Evolutionary conservation across 1,284 basidiomycete genomes (phyloP).

Genomic region (Tilletia horrida): DNA sequence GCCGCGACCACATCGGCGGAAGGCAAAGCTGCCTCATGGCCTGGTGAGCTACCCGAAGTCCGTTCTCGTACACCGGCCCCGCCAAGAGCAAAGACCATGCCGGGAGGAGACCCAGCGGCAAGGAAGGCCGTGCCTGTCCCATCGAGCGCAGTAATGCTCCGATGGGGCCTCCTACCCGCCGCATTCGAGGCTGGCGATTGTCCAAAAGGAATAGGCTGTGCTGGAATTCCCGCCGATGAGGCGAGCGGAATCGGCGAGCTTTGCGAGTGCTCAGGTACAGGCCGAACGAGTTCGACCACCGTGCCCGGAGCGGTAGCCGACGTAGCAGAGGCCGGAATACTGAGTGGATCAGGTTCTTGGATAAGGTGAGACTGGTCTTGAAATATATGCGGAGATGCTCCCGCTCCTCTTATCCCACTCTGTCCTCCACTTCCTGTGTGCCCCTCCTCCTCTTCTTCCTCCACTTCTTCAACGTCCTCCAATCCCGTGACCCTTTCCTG

Average conservation of each 20-base stretch:
- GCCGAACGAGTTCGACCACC: neutral
- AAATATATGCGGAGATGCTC: no score
- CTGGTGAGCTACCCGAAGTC: no score
- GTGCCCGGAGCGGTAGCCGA: neutral
- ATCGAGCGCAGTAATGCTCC: slow-evolving; percentile 8
- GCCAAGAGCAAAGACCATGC: slow-evolving; percentile 6
- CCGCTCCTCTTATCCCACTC: no score
- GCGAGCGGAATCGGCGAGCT: neutral
- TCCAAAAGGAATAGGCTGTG: neutral
- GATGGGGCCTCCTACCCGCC: neutral
- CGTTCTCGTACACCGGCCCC: neutral
- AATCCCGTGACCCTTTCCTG: neutral
- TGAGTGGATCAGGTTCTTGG: slow-evolving; percentile 4
- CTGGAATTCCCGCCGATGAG: neutral
- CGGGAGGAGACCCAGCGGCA: neutral
- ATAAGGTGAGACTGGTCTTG: neutral
- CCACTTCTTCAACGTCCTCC: neutral
- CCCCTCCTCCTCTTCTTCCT: slow-evolving; percentile 5
- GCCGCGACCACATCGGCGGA: no score
- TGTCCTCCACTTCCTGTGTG: no score
- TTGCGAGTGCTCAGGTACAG: slow-evolving; percentile 1
- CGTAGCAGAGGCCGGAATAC: neutral
- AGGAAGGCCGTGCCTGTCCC: slow-evolving; percentile 2
- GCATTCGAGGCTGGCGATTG: neutral
- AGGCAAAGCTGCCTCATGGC: neutral